These are phyloP conservation scores for Solanum hybrid DNA, from an alignment of 305 asterid genomes.

Conservation along the genomic window DNA sequence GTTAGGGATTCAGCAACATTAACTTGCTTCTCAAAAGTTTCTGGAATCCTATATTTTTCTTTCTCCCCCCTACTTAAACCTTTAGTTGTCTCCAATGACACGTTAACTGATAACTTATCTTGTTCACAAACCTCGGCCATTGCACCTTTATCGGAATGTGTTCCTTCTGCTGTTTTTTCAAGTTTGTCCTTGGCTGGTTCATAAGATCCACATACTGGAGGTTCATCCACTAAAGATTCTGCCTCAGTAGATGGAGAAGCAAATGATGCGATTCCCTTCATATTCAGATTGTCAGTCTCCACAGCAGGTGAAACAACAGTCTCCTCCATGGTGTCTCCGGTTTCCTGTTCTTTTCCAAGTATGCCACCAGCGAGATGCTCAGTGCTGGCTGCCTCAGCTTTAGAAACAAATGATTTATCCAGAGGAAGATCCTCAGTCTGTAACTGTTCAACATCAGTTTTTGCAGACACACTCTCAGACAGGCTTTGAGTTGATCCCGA, in stretches of 20 bases:
- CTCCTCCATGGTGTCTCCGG: slow-evolving; percentile 1
- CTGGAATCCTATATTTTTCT: background rate
- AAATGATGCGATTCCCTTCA: slow-evolving; percentile 7
- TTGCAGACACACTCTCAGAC: slow-evolving; percentile 7
- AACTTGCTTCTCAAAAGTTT: slow-evolving; percentile 1
- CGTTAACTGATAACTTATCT: slow-evolving; percentile 5
- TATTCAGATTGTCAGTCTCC: slow-evolving; percentile 4
- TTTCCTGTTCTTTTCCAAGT: slow-evolving; percentile 12
- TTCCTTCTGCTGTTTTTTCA: background rate
- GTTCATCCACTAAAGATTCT: slow-evolving; percentile 4
- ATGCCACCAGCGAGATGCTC: slow-evolving; percentile 6
- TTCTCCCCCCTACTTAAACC: slow-evolving; percentile 2
- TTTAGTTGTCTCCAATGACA: background rate
- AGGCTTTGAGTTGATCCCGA: slow-evolving; percentile 8
- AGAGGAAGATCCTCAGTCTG: slow-evolving; percentile 9
- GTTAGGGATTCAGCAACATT: background rate
- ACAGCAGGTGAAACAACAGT: slow-evolving; percentile 10
- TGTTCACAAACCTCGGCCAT: slow-evolving; percentile 15
- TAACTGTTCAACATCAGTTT: slow-evolving; percentile 11
- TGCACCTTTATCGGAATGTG: slow-evolving; percentile 9
- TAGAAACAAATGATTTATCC: slow-evolving; percentile 17
- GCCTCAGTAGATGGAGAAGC: background rate
- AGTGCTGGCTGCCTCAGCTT: slow-evolving; percentile 3
- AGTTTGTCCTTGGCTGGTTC: background rate
- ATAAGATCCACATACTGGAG: background rate